Conservation (phyloP, 2,329 filamentous ascomycete genomes). For the Colletotrichum musicola region DNA sequence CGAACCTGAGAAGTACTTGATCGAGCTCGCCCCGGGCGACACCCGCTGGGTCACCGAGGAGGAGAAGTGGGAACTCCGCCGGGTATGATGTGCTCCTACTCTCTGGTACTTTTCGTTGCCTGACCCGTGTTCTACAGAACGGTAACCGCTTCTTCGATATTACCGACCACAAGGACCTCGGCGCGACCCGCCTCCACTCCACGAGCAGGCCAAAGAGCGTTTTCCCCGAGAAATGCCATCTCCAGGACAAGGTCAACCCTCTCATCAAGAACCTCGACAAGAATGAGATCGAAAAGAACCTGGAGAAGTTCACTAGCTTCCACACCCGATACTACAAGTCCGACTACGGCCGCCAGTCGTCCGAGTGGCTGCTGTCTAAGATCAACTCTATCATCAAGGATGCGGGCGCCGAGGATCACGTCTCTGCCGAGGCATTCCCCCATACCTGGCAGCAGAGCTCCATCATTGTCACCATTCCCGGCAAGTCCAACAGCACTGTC, state of each 20-base stretch:
- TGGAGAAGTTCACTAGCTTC: conserved; percentile 83
- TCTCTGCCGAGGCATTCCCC: conserved; percentile 78
- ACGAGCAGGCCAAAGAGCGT: conserved; percentile 57
- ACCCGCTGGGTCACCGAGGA: conserved; percentile 92
- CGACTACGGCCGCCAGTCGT: conserved; percentile 83
- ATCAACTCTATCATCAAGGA: conserved; percentile 79
- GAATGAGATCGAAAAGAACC: conserved; percentile 79
- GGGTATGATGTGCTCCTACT: conserved; percentile 65
- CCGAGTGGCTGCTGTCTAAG: conserved; percentile 84
- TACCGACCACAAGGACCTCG: conserved; percentile 78
- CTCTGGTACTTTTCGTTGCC: neutral
- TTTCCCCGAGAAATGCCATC: conserved; percentile 75
- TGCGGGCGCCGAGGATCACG: conserved; percentile 76
- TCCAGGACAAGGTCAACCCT: conserved; percentile 75
- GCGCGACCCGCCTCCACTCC: conserved; percentile 54
- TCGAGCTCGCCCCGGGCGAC: conserved; percentile 87
- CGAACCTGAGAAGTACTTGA: conserved; percentile 72
- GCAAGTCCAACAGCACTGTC: conserved; percentile 84
- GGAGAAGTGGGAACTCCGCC: conserved; percentile 91
- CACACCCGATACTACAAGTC: conserved; percentile 88
- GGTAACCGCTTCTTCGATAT: conserved; percentile 96
- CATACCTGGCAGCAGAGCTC: conserved; percentile 92
- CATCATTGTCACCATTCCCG: conserved; percentile 92
- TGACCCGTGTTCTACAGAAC: conserved; percentile 63
- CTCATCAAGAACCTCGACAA: conserved; percentile 79